Percentiles rank a stretch among this genome's conserved stretches.
phyloP scores from a whole-genome alignment of 768 basidiomycete species.

The Mycena polygramma region DNA sequence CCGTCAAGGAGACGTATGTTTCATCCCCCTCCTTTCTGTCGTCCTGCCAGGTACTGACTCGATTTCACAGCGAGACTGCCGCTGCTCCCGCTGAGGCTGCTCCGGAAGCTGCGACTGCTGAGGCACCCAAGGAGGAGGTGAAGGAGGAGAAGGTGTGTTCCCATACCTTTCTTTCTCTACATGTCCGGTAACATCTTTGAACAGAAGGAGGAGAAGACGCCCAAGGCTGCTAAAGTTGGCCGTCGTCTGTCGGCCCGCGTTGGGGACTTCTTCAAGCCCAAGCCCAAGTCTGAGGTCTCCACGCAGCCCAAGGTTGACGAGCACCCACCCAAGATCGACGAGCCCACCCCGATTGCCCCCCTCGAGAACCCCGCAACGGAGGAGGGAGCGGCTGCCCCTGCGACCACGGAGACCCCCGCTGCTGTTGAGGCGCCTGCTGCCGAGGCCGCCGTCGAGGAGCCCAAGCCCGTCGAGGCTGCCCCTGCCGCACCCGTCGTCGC shows the following conservation, averaged over 20 bases:
- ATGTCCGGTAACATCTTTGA: neutral
- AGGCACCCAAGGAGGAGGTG: constrained; percentile 58
- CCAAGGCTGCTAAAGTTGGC: constrained; percentile 72
- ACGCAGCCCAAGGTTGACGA: constrained; percentile 88
- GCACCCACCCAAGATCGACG: constrained; percentile 90
- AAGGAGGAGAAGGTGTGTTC: constrained; percentile 59
- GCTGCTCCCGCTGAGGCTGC: constrained; percentile 52
- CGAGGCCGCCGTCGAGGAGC: constrained; percentile 44
- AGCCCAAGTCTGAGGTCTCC: constrained; percentile 72
- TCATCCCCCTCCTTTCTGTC: neutral
- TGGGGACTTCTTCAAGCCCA: constrained; percentile 85
- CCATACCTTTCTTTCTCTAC: too few species aligned
- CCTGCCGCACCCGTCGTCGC: constrained; percentile 72
- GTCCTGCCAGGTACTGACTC: neutral
- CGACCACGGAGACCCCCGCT: neutral
- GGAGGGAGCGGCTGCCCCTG: constrained; percentile 45
- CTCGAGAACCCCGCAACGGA: constrained; percentile 79
- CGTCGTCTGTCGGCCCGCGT: constrained; percentile 91
- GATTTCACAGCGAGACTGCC: constrained; percentile 56
- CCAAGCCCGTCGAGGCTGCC: constrained; percentile 55
- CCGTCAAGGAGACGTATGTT: constrained; percentile 81
- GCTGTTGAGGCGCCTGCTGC: constrained; percentile 33
- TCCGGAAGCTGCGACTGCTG: constrained; percentile 50
- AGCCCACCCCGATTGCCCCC: constrained; percentile 85
- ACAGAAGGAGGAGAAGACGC: constrained; percentile 59